Conservation (phyloP, 306 rosid genomes). For the Cercis canadensis region DNA sequence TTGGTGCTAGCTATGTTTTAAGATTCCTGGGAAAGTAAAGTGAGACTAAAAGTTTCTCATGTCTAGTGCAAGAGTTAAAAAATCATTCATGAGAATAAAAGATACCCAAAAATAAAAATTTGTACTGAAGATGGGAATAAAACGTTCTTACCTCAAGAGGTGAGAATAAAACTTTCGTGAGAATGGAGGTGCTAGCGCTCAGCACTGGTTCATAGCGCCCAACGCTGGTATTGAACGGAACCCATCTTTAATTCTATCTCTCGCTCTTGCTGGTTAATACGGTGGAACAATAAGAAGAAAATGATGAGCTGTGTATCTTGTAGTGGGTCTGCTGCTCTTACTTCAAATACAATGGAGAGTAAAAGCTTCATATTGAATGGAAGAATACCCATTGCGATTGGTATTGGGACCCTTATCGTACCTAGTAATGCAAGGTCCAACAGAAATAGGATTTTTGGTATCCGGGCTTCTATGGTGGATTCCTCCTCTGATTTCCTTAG, state of each 20-base stretch:
- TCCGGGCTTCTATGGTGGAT: slow-evolving; percentile 76
- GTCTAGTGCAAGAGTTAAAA: too few species aligned
- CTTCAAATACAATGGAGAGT: slow-evolving; percentile 30
- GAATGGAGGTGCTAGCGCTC: too few species aligned
- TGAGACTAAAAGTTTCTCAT: too few species aligned
- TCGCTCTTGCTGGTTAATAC: neutral
- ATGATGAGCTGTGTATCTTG: slow-evolving; percentile 53
- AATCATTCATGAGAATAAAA: too few species aligned
- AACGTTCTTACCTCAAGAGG: too few species aligned
- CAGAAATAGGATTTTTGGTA: slow-evolving; percentile 39
- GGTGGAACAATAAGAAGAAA: neutral
- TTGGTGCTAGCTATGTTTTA: too few species aligned
- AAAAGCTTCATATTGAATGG: slow-evolving; percentile 35
- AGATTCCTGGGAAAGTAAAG: too few species aligned
- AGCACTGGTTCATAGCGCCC: too few species aligned
- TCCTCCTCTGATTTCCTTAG: slow-evolving; percentile 77
- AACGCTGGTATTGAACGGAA: neutral
- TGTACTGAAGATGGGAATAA: too few species aligned
- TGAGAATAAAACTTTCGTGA: too few species aligned
- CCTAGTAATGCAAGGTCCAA: slow-evolving; percentile 35
- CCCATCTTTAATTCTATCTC: neutral
- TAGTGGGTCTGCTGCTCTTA: slow-evolving; percentile 34
- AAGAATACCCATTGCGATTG: slow-evolving; percentile 3
- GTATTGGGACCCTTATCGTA: slow-evolving; percentile 5
- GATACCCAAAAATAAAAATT: too few species aligned